Evolutionary conservation across 2,329 filamentous ascomycete species (phyloP), one percentile per base, ranked within the genome.

Genomic region (Colletotrichum gloeosporioides): DNA sequence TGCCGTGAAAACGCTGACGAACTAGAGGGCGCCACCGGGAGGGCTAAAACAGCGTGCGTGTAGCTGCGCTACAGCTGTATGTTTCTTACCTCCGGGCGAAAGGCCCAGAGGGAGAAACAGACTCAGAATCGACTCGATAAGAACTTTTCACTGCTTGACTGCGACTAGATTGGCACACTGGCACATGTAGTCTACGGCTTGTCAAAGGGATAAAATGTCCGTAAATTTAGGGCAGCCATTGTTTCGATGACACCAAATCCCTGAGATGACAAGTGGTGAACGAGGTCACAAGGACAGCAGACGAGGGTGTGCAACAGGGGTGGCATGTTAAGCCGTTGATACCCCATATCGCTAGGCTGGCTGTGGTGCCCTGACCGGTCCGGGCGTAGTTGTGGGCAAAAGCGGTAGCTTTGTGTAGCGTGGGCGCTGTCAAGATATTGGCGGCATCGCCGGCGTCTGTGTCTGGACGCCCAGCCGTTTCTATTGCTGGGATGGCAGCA

Each of bases 241-340:
- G 39, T 68, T 68, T 57, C 55, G 57, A 63, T 27, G 57, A 61
- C 36, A 22, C 61, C 62, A 18, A 53, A 73, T 65, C 73, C 73
- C 73, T 69, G 73, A 73, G 55, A 44, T 66, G 63, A 68, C 73
- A 75, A 63, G 69, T 67, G 57, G 59, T 59, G 63, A 44, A 49
- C 64, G 64, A 76, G 73, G 70, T 76, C 73, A 76, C 73, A 76
- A 76, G 73, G 59, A 76, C 73, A 69, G 32, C 29, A 57, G 70
- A 69, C 64, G 22, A 73, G 57, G 70, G 55, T 72, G 55, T 72
- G 53, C 36, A 44, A 63, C 73, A 72, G 64, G 73, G 73, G 70
- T 68, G 32, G 39, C 70, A 49, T 69, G 69, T 69, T 76, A 59
- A 76, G 73, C 73, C 73, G 70, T 61, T 61, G 59, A 65, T 76